Conservation (phyloP, 805 yeast species). For the Candida boidinii region DNA sequence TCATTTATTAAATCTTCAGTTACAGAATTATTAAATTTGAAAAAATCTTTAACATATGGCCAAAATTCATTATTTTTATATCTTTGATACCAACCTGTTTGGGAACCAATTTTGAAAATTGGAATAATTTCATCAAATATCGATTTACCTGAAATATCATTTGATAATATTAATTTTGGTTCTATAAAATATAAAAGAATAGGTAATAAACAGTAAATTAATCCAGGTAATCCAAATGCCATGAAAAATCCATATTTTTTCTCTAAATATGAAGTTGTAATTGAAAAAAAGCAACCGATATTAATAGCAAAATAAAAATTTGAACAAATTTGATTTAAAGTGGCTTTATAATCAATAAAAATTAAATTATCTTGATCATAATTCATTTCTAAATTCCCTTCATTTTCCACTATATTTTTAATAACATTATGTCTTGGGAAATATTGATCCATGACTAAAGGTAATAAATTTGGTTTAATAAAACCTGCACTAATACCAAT, state of each 20-base stretch:
- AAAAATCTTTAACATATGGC: slow-evolving; percentile 31
- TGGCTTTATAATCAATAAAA: slow-evolving; percentile 39
- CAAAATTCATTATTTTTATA: slow-evolving; percentile 29
- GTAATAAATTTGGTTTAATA: slow-evolving; percentile 43
- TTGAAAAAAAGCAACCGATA: slow-evolving; percentile 41
- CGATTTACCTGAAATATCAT: slow-evolving; percentile 37
- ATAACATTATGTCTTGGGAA: slow-evolving; percentile 47
- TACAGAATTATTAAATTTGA: not conserved
- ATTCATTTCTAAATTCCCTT: slow-evolving; percentile 12
- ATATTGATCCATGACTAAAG: slow-evolving; percentile 51
- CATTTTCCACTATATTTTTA: slow-evolving; percentile 37
- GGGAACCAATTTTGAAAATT: slow-evolving; percentile 26
- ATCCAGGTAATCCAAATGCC: slow-evolving; percentile 42
- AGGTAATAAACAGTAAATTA: slow-evolving; percentile 41
- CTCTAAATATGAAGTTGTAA: slow-evolving; percentile 40
- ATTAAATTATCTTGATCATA: slow-evolving; percentile 58
- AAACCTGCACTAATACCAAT: slow-evolving; percentile 41
- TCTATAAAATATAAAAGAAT: slow-evolving; percentile 30
- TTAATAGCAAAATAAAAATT: slow-evolving; percentile 46
- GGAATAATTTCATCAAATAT: slow-evolving; percentile 33
- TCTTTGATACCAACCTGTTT: slow-evolving; percentile 33
- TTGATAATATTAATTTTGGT: slow-evolving; percentile 25
- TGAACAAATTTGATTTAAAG: slow-evolving; percentile 30
- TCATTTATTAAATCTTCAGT: slow-evolving; percentile 33
- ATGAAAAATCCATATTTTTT: slow-evolving; percentile 43